Conservation (phyloP, 164 flowering plant genomes). For the Vitis rotundifolia region DNA sequence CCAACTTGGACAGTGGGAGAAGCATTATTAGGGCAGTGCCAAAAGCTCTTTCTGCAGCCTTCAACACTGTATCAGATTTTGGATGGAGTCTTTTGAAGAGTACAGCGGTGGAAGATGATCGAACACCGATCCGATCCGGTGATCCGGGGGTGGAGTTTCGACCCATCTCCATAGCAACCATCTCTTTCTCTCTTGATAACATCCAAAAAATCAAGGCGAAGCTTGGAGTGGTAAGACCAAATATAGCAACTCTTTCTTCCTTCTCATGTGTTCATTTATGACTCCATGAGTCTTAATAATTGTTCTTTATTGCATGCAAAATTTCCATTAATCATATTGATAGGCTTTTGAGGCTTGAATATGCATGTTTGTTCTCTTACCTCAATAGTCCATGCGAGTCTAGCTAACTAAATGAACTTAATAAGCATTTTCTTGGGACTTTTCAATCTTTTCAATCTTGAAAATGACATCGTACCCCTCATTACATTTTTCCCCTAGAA, state of each 20-base stretch:
- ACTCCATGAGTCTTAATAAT: too few species aligned
- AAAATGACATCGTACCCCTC: too few species aligned
- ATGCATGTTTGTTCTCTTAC: too few species aligned
- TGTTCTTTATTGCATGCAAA: too few species aligned
- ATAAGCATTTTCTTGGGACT: too few species aligned
- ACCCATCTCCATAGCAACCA: conserved; percentile 37
- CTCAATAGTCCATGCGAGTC: too few species aligned
- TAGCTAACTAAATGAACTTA: too few species aligned
- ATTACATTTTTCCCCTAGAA: too few species aligned
- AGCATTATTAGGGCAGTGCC: conserved; percentile 14
- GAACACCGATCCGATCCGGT: conserved; percentile 46
- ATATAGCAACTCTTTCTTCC: not conserved
- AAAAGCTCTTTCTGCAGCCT: conserved; percentile 10
- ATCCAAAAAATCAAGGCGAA: conserved; percentile 50
- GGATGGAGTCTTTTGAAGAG: conserved; percentile 46
- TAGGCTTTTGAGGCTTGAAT: too few species aligned
- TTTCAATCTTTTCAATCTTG: too few species aligned
- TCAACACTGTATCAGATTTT: conserved; percentile 37
- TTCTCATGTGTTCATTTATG: not conserved
- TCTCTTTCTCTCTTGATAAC: conserved; percentile 43
- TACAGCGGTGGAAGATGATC: conserved; percentile 40
- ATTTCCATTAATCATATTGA: too few species aligned
- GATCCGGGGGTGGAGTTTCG: conserved; percentile 31
- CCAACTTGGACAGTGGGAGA: not conserved
- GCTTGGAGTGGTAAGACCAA: conserved; percentile 47